Conservation (phyloP, 352 stramenopile species). For the Phytophthora europaea region DNA sequence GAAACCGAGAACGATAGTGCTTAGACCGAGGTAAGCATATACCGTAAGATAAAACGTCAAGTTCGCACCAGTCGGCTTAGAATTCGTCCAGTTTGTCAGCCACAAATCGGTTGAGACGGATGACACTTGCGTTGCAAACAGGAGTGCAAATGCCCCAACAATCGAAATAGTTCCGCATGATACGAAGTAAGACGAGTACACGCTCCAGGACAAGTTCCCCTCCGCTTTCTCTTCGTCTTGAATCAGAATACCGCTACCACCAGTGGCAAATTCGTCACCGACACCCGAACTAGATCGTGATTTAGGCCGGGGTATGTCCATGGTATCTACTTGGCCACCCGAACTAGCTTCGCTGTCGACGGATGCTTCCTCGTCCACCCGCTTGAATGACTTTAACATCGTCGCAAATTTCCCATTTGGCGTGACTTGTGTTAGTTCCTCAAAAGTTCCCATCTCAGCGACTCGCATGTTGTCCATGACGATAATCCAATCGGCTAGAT, state of each 20-base stretch:
- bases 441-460: constrained; percentile 70
- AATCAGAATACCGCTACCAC: constrained; percentile 37
- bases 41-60: constrained; percentile 62
- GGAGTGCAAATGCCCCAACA: constrained; percentile 42
- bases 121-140: constrained; percentile 58
- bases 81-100: constrained; percentile 67
- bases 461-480: constrained; percentile 78
- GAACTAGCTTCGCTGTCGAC: constrained; percentile 5
- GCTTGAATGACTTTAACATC: constrained; percentile 46
- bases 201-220: constrained; percentile 44
- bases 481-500: constrained; percentile 72
- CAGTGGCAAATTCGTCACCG: constrained; percentile 1
- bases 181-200: constrained; percentile 62
- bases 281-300: constrained; percentile 21
- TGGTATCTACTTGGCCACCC: background rate
- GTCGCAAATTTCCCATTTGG: constrained; percentile 55
- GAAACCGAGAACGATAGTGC: constrained; percentile 62
- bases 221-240: constrained; percentile 60
- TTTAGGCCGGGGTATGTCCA: constrained; percentile 15
- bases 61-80: constrained; percentile 26
- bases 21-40: constrained; percentile 68
- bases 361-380: constrained; percentile 13
- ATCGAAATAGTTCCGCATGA: constrained; percentile 54
- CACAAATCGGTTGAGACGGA: constrained; percentile 75
- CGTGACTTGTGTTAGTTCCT: constrained; percentile 51